Base-by-base conservation (phyloP, 768 basidiomycete genomes). In the Amanita pseudoporphyria region DNA sequence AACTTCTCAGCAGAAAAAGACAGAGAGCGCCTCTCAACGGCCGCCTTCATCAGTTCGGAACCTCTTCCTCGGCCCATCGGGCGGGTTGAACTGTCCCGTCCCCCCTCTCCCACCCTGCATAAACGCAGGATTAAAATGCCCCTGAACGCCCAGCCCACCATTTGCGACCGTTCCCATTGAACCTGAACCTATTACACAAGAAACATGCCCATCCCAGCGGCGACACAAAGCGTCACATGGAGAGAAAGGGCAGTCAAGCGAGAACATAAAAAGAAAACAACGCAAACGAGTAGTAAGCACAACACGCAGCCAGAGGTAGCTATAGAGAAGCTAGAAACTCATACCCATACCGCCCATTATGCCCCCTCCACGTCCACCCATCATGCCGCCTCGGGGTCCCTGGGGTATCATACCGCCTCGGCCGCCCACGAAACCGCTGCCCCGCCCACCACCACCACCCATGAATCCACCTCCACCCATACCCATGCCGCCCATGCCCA, bases 51-150 rank as follows among this genome's bases (percentile, higher is more conserved):
- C 79, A 45, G 67, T 63, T 51, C 79, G 71, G 61, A 72, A 78
- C 28, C 79, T 66, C 56, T 81, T 81, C 58, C 74, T 67, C 22
- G 73, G 71, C 42, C 75, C 75, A 55, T 76, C 70, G 26, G 70
- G 71, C 35, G 62, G 67, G 53, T 64, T 68, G 16, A 49, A 46
- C 14, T 28, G 26, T 28, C 57, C 55, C 28, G 28, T 41, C 45
- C 28, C 54, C 35, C 45, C 52, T 46, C 56, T 56, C 48, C 54
- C 53, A 31, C 66, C 68, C 58, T 72, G 74, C 71, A 82, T 78
- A 61, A 87, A 87, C 18, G 82, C 80, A 3, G 84, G 83, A 61
- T 86, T 86, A 69, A 83, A 80, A 66, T 87, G 82, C 13, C 83
- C 82, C 58, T 72, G 72, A 52, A 58, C 45, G 40, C 69, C 66